Percentiles rank a stretch among this genome's conserved stretches.
Evolutionary conservation across 768 basidiomycete genomes (phyloP).

Genomic region (Podaxis sp.): DNA sequence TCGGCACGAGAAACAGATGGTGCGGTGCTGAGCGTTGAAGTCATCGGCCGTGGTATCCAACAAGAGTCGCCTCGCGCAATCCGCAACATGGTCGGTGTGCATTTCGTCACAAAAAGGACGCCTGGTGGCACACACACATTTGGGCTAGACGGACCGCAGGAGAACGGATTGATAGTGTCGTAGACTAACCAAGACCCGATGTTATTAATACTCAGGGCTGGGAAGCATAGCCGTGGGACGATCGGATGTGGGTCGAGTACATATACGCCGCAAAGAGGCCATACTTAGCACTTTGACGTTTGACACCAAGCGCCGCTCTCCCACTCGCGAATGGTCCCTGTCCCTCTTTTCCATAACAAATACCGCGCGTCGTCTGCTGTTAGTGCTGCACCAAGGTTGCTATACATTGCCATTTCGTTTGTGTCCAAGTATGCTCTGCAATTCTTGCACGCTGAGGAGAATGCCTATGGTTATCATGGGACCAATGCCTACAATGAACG

Average conservation of each 20-base stretch:
- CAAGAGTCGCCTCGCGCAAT: no score
- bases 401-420: conserved; percentile 44
- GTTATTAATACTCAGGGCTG: not conserved
- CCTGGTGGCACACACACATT: not conserved
- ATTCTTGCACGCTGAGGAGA: conserved; percentile 29
- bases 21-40: no score
- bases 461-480: conserved; percentile 4
- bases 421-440: conserved; percentile 44
- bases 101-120: no score
- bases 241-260: not conserved
- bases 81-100: no score
- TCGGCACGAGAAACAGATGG: no score
- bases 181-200: not conserved
- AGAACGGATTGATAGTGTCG: not conserved
- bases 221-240: conserved; percentile 2
- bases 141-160: not conserved
- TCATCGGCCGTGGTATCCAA: no score
- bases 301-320: not conserved
- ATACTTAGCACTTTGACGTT: not conserved
- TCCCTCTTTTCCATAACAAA: conserved; percentile 27
- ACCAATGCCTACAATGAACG: not conserved
- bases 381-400: conserved; percentile 35
- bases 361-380: conserved; percentile 14
- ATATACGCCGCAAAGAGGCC: not conserved
- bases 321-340: conserved; percentile 41